These are phyloP conservation scores for Mycena metata DNA, from an alignment of 768 basidiomycete genomes.

Conservation along the genomic window DNA sequence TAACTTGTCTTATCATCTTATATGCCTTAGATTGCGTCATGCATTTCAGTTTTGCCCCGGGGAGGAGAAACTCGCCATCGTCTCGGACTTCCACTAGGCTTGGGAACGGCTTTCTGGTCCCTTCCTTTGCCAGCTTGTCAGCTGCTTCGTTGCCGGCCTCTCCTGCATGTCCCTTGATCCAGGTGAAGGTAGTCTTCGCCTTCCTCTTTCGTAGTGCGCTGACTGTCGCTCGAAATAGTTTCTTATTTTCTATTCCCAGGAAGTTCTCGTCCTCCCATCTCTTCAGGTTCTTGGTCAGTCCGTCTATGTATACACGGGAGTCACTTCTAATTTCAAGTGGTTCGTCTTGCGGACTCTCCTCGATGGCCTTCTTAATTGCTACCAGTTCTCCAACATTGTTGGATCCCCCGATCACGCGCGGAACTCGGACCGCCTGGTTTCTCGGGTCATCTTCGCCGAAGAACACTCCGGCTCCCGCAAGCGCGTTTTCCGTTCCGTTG, in stretches of 20 bases:
- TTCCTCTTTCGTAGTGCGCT: not conserved
- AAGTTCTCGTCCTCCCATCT: constrained; percentile 6
- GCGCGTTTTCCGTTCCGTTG: too few species aligned
- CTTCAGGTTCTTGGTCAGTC: not conserved
- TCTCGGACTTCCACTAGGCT: not conserved
- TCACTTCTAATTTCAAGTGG: constrained; percentile 1
- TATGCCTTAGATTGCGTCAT: not conserved
- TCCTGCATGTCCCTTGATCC: constrained; percentile 17
- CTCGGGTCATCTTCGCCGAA: too few species aligned
- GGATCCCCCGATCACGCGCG: not conserved
- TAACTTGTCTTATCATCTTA: not conserved
- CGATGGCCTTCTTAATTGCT: constrained; percentile 6
- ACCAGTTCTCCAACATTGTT: constrained; percentile 16
- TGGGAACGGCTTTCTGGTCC: not conserved
- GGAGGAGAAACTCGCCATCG: not conserved
- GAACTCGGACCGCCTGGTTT: too few species aligned
- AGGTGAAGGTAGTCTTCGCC: constrained; percentile 4
- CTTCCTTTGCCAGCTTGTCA: constrained; percentile 5
- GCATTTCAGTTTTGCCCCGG: not conserved
- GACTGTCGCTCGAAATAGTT: not conserved
- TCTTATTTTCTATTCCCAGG: not conserved
- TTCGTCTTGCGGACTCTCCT: not conserved
- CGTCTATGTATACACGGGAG: not conserved
- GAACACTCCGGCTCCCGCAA: too few species aligned
- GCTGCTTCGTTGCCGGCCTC: constrained; percentile 17